Evolutionary conservation across 257 asterid species (phyloP).

Genomic region (Echium plantagineum): DNA sequence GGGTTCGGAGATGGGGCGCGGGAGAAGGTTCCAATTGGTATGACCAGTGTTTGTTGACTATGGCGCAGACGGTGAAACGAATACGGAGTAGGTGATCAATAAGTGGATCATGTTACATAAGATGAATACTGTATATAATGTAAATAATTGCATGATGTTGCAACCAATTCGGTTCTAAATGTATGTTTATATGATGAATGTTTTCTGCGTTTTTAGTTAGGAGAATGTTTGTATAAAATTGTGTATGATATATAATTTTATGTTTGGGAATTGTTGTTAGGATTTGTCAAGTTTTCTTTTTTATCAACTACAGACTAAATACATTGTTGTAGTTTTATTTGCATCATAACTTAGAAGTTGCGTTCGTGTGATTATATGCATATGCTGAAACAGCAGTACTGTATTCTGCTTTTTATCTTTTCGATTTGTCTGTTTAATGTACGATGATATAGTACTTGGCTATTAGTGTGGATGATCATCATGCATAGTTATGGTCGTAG

Average conservation of each 20-base stretch:
- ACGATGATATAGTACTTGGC: neutral
- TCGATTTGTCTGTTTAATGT: neutral
- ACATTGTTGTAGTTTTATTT: neutral
- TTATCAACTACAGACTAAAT: neutral
- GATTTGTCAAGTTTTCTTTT: neutral
- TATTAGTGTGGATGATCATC: neutral
- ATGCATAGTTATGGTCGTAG: neutral
- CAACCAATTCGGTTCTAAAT: neutral
- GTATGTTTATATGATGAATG: too few relatives aligned
- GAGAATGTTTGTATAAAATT: too few relatives aligned
- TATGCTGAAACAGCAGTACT: neutral
- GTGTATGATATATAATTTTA: neutral
- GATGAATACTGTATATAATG: neutral
- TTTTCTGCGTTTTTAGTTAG: too few relatives aligned
- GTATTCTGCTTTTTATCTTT: neutral
- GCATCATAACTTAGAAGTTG: too few relatives aligned
- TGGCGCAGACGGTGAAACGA: neutral
- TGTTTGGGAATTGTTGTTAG: neutral
- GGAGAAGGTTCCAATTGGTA: constrained; percentile 44
- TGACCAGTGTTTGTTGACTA: constrained; percentile 42
- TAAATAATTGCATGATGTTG: neutral
- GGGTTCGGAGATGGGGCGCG: constrained; percentile 40
- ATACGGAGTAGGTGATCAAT: too few relatives aligned
- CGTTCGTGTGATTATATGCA: too few relatives aligned
- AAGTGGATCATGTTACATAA: neutral